Evolutionary conservation across 345 rosid genomes (phyloP).

Genomic region (Populus deltoides): DNA sequence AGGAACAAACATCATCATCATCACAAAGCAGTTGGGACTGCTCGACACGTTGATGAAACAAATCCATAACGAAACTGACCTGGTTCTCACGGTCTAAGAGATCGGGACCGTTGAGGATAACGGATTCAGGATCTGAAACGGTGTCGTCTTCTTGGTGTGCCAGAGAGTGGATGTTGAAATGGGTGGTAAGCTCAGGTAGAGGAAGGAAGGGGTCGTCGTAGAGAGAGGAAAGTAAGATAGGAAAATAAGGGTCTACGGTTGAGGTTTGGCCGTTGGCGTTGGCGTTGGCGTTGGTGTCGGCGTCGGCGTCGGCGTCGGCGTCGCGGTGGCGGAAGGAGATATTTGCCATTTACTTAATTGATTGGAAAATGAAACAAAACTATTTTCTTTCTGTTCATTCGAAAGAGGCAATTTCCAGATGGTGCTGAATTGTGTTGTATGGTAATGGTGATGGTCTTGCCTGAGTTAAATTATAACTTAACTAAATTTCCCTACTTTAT

Average conservation of each 20-base stretch:
- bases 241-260: conserved; percentile 34
- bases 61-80: conserved; percentile 81
- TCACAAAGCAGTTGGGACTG: conserved; percentile 51
- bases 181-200: neutral
- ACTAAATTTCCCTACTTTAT: neutral
- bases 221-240: conserved; percentile 25
- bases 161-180: neutral
- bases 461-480: neutral
- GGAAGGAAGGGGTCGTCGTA: neutral
- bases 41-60: conserved; percentile 86
- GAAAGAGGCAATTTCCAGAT: neutral
- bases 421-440: neutral
- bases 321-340: conserved; percentile 43
- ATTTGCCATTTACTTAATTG: conserved; percentile 31
- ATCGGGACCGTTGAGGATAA: conserved; percentile 37
- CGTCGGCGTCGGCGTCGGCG: neutral
- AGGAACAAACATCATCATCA: conserved; percentile 3
- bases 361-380: neutral
- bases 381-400: neutral
- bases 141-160: conserved; percentile 13
- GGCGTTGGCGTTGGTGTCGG: conserved; percentile 12
- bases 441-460: neutral
- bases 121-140: conserved; percentile 35
- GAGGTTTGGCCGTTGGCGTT: conserved; percentile 21
- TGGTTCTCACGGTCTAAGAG: conserved; percentile 55